Percentiles rank a stretch among this genome's conserved stretches.
These are phyloP conservation scores for Calocybe indica DNA, from an alignment of 768 basidiomycete genomes.

Conservation along the genomic window DNA sequence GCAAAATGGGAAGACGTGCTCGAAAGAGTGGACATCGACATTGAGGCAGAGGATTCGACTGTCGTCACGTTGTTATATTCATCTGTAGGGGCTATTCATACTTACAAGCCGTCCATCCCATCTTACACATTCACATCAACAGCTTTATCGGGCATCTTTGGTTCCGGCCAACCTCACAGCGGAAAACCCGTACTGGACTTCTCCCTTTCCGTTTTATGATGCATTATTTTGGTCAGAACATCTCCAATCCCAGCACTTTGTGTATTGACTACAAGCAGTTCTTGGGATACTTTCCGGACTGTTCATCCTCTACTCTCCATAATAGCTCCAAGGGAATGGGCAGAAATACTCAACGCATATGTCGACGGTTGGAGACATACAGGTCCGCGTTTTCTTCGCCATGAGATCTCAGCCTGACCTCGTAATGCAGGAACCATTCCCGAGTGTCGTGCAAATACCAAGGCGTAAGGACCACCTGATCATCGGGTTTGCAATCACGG, in stretches of 20 bases:
- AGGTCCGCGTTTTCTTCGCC: conserved; percentile 17
- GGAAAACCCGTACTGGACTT: conserved; percentile 48
- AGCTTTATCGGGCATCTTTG: conserved; percentile 46
- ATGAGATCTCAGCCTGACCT: neutral
- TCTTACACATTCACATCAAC: neutral
- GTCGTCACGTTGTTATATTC: conserved; percentile 42
- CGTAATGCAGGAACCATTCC: conserved; percentile 36
- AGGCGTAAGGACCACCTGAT: conserved; percentile 25
- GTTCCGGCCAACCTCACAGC: conserved; percentile 45
- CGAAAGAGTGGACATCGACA: conserved; percentile 23
- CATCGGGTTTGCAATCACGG: neutral
- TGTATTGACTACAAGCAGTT: conserved; percentile 20
- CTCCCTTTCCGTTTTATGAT: conserved; percentile 42
- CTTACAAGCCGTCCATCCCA: neutral
- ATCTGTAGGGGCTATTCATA: conserved; percentile 21
- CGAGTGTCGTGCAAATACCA: conserved; percentile 45
- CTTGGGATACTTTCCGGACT: conserved; percentile 50
- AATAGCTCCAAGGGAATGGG: conserved; percentile 38
- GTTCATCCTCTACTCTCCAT: conserved; percentile 45
- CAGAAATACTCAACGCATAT: conserved; percentile 41
- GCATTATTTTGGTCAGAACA: conserved; percentile 40
- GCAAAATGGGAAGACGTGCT: conserved; percentile 39
- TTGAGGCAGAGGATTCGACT: conserved; percentile 32
- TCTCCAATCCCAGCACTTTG: neutral
- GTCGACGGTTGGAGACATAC: conserved; percentile 46